Percentiles rank a stretch among this genome's conserved stretches.
Conservation (phyloP, 2,329 filamentous ascomycete species). For the Aspergillus pseudoterreus region DNA sequence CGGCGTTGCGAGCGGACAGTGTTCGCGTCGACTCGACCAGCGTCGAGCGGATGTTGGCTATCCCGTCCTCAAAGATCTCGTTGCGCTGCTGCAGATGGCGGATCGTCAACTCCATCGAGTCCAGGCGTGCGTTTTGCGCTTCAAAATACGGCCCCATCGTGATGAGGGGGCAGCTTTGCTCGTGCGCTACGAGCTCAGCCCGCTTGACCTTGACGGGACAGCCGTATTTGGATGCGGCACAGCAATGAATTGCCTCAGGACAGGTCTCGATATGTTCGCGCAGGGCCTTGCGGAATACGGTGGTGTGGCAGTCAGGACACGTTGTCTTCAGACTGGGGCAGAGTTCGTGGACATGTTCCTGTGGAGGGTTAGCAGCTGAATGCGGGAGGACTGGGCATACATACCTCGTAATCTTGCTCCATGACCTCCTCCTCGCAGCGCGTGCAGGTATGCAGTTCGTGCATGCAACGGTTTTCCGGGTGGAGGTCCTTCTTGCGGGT, state of each 20-base stretch:
- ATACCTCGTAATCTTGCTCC: constrained; percentile 52
- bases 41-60: constrained; percentile 40
- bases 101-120: constrained; percentile 43
- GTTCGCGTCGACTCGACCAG: constrained; percentile 30
- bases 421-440: constrained; percentile 52
- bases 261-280: constrained; percentile 37
- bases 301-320: constrained; percentile 36
- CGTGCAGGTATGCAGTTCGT: constrained; percentile 51
- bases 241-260: constrained; percentile 33
- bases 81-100: constrained; percentile 45
- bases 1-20: constrained; percentile 10
- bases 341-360: constrained; percentile 36
- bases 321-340: constrained; percentile 34
- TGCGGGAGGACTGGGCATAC: constrained; percentile 9
- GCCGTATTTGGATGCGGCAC: constrained; percentile 41
- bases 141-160: constrained; percentile 44
- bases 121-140: constrained; percentile 40
- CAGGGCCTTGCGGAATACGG: constrained; percentile 29
- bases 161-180: constrained; percentile 50
- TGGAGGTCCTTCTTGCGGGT: constrained; percentile 55
- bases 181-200: constrained; percentile 40
- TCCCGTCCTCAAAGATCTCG: constrained; percentile 45
- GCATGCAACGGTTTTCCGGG: constrained; percentile 48
- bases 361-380: neutral
- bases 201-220: constrained; percentile 38